Conservation (phyloP, 306 rosid genomes). For the Gynostemma pentaphyllum region DNA sequence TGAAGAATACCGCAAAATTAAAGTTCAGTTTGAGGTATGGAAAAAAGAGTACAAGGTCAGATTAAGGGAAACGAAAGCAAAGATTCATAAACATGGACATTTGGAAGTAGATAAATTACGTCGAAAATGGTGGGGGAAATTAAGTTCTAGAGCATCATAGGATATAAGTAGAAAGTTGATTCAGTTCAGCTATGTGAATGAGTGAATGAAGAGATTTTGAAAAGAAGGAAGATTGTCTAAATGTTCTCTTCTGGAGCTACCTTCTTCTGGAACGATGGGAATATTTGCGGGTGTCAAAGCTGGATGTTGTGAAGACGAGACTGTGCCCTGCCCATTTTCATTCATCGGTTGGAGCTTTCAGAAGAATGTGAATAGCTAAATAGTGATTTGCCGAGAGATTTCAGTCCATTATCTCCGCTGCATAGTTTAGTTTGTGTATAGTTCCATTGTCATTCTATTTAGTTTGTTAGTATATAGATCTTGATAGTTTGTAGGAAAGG, state of each 20-base stretch:
- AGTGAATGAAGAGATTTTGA: conserved; percentile 15
- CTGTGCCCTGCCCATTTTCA: no score
- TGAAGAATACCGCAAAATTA: conserved; percentile 58
- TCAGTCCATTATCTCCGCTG: conserved; percentile 14
- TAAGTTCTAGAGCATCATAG: conserved; percentile 35
- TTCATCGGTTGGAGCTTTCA: conserved; percentile 11
- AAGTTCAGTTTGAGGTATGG: conserved; percentile 60
- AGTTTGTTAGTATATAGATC: conserved; percentile 10
- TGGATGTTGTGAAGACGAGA: not conserved
- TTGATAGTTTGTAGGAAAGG: conserved; percentile 14
- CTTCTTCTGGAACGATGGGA: conserved; percentile 16
- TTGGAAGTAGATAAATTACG: conserved; percentile 45
- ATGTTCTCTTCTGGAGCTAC: conserved; percentile 17
- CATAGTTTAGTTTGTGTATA: conserved; percentile 44
- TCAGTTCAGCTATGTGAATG: conserved; percentile 7
- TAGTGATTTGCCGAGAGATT: conserved; percentile 28
- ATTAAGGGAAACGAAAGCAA: conserved; percentile 48
- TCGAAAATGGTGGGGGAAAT: conserved; percentile 79
- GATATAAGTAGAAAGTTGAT: conserved; percentile 9
- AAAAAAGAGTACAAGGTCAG: conserved; percentile 78
- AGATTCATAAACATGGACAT: conserved; percentile 34
- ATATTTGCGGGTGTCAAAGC: not conserved
- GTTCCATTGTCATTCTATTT: conserved; percentile 16
- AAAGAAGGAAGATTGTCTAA: conserved; percentile 14
- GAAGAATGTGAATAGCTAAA: conserved; percentile 44